phyloP scores from a whole-genome alignment of 805 yeast species.

The Yarrowia bubula region DNA sequence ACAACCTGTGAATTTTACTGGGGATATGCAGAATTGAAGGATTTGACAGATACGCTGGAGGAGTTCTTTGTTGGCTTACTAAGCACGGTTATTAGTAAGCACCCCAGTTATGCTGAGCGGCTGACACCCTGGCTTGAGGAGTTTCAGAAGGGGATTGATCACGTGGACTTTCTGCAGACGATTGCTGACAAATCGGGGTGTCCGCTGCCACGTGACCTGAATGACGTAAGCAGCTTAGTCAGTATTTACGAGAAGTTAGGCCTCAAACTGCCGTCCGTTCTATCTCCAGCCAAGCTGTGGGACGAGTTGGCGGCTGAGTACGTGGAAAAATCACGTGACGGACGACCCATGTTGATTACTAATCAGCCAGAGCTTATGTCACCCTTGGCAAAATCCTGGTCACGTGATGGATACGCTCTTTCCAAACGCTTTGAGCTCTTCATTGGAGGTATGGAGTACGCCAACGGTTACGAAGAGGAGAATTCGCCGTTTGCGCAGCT shows the following conservation, averaged over 20 bases:
- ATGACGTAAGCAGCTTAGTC: conserved; percentile 43
- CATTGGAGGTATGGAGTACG: conserved; percentile 74
- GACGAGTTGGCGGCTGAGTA: conserved; percentile 60
- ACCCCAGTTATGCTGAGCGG: conserved; percentile 29
- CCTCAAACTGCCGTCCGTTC: conserved; percentile 36
- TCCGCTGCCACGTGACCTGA: conserved; percentile 48
- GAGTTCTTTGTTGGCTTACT: conserved; percentile 49
- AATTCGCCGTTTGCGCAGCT: conserved; percentile 77
- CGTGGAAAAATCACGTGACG: conserved; percentile 48
- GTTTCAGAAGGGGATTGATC: conserved; percentile 38
- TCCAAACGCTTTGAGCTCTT: conserved; percentile 75
- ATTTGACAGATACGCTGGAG: conserved; percentile 65
- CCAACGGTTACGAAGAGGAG: conserved; percentile 95
- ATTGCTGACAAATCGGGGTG: conserved; percentile 55
- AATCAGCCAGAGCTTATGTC: conserved; percentile 85
- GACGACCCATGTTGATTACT: conserved; percentile 65
- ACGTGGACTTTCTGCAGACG: conserved; percentile 65
- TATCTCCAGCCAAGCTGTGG: conserved; percentile 49
- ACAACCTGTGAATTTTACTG: conserved; percentile 88
- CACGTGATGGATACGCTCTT: conserved; percentile 39
- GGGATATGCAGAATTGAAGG: conserved; percentile 62
- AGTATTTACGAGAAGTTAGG: conserved; percentile 44
- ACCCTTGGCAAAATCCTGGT: conserved; percentile 76
- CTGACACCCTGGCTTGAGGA: conserved; percentile 8
- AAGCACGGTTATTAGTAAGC: conserved; percentile 34